Conservation (phyloP, 2,329 filamentous ascomycete genomes). For the Xylaria sp. region DNA sequence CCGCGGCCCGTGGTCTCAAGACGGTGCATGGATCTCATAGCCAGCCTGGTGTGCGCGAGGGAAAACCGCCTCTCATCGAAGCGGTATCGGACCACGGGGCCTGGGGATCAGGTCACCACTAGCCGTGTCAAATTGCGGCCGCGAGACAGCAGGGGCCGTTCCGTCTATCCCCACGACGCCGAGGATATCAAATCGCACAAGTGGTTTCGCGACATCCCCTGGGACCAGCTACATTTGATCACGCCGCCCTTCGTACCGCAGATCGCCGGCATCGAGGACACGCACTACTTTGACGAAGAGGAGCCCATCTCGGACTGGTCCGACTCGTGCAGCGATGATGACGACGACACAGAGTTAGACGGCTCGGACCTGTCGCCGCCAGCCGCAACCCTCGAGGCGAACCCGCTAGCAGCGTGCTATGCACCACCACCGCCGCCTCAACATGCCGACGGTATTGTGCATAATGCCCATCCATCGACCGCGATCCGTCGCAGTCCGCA, state of each 20-base stretch:
- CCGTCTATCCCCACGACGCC: slow-evolving; percentile 85
- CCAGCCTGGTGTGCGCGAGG: slow-evolving; percentile 76
- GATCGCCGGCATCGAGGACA: slow-evolving; percentile 75
- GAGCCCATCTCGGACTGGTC: slow-evolving; percentile 74
- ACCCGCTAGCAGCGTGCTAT: slow-evolving; percentile 31
- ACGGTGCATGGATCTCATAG: slow-evolving; percentile 81
- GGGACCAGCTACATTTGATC: slow-evolving; percentile 77
- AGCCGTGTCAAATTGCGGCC: slow-evolving; percentile 39
- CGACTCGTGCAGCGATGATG: slow-evolving; percentile 51
- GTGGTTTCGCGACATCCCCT: slow-evolving; percentile 84
- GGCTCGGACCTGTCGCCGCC: not conserved
- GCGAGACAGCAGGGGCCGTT: slow-evolving; percentile 57
- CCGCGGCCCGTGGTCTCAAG: slow-evolving; percentile 70
- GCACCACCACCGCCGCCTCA: not conserved
- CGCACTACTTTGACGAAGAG: slow-evolving; percentile 90
- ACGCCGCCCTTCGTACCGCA: slow-evolving; percentile 83
- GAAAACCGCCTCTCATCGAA: slow-evolving; percentile 79
- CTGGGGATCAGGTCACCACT: slow-evolving; percentile 46
- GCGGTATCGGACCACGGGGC: slow-evolving; percentile 76
- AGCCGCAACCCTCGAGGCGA: slow-evolving; percentile 30
- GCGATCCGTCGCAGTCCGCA: slow-evolving; percentile 41
- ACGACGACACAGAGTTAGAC: slow-evolving; percentile 49
- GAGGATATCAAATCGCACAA: slow-evolving; percentile 89
- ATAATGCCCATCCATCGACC: slow-evolving; percentile 26
- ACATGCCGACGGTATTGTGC: not conserved